Conservation (phyloP, 129 eudicot genomes). For the Centrapalus pauciflorus region DNA sequence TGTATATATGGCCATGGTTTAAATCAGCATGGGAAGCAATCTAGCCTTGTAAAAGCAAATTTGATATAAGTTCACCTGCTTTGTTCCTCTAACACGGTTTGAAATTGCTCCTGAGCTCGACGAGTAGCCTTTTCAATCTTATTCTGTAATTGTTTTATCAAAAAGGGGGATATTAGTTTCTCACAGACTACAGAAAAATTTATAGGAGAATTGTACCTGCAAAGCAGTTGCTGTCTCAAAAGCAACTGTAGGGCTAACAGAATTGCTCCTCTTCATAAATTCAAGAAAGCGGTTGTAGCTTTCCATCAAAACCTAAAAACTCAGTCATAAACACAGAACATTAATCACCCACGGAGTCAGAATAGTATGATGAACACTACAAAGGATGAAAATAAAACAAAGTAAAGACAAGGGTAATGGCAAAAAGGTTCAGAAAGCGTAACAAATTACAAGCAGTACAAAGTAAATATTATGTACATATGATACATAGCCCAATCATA, state of each 20-base stretch:
- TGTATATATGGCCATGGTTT: background rate
- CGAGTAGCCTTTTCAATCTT: conserved; percentile 91
- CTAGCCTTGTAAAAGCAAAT: background rate
- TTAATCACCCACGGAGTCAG: background rate
- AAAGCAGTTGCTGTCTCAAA: conserved; percentile 94
- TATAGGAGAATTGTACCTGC: conserved; percentile 50
- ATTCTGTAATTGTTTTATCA: conserved; percentile 47
- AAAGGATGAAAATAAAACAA: background rate
- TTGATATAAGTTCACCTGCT: conserved; percentile 59
- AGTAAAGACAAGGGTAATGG: background rate
- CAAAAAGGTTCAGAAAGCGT: conserved; percentile 1
- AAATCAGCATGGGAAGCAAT: conserved; percentile 9
- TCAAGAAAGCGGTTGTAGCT: conserved; percentile 68
- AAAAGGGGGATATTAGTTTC: conserved; percentile 20
- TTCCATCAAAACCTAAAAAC: conserved; percentile 66
- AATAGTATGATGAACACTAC: no score
- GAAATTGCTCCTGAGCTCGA: conserved; percentile 98
- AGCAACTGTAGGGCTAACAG: conserved; percentile 96
- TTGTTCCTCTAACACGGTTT: conserved; percentile 92
- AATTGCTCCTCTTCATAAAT: conserved; percentile 82
- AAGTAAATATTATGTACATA: background rate
- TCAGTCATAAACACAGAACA: conserved; percentile 4
- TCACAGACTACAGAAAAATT: conserved; percentile 1
- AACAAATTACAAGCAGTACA: conserved; percentile 3
- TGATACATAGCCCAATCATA: background rate